Base-by-base conservation (phyloP, 1,284 basidiomycete genomes). In the Gymnopus androsaceus region DNA sequence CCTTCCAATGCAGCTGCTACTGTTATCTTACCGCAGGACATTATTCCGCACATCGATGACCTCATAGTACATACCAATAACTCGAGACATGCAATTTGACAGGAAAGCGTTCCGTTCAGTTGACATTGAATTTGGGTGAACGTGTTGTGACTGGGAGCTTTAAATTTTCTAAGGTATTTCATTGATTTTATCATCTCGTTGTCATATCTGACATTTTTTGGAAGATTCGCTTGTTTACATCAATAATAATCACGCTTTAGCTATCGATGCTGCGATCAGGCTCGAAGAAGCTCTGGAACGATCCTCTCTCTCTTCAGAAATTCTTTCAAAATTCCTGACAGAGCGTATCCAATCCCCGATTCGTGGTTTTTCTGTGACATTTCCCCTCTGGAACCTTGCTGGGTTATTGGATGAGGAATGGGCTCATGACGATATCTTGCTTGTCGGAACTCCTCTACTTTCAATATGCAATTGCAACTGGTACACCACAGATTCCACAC, bases 401-500 rank as follows among this genome's bases (percentile, higher is more conserved):
- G 61, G 56, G 41, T 58, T 68, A 19, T 56, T 67, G 2, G 59
- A 57, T 14, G 64, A 67, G 53, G 59, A 57, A 1, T 68, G 64
- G 64, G 30, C 66, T n/a, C 58, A 63, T 30, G 64, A 68, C 33
- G 63, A 67, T 54, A 50, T 66, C 17, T 52, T 64, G 27, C 12
- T 51, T 64, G 9, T 31, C 58, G 2, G 67, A 68, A 54, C 49
- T 67, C 1, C 30, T 55, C 0, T 67, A 65, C 51, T 60, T 66
- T 28, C 31, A 52, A 6, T 17, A 57, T n/a, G 54, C 55, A 23
- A 48, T 44, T 28, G 27, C 33, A 38, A 42, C 11, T 25, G 8
- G 25, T 37, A 12, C 47, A 5, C 9, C 23, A 19, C 4, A 25
- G 9, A 3, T n/a, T 40, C 36, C 23, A 3, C 30, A 34, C 3